Evolutionary conservation across 1,139 yeast genomes (phyloP), one percentile per base, ranked within the genome.

Genomic region (Yamadazyma siamensis): DNA sequence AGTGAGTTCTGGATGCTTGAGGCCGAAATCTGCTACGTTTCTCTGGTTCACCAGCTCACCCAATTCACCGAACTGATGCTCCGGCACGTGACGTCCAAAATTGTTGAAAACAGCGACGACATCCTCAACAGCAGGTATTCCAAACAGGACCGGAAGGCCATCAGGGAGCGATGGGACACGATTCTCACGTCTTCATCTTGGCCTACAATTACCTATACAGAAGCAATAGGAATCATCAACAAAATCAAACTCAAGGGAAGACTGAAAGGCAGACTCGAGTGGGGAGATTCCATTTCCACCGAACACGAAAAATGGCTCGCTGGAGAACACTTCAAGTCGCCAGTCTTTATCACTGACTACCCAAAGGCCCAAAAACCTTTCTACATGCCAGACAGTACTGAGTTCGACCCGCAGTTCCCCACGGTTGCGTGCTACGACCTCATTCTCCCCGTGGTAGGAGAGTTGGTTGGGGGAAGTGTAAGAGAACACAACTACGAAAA

Each of bases 1-100:
- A 76, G 94, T 39, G 99, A 94, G 54, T 94, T 94, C 56, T 91
- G 97, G 96, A 89, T 94, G 96, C 61, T 91, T 3, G 99, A 94
- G 56, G 95, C 89, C 0, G 99, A 94, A 51, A 55, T 88, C 18
- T 78, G 88, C 10, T 84, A 84, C 52, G 60, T 83, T 2, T 67
- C 72, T 8, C 55, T 63, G 10, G 68, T 88, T 6, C 50, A 54
- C 3, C 83, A 82, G 39, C 59, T 94, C 33, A 80, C 91, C 10
- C 49, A 50, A 2, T 73, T 87, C 33, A 76, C 83, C 1, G 95
- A 88, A 54, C 49, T 53, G 3, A 79, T 89, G 89, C 66, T 87
- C 28, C 71, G 78, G 34, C 49, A 56, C 26, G 72, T 80, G 2
- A 76, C 80, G 2, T 46, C 50, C 2, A 50, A 47, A 4, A 51